Evolutionary conservation across 2,329 filamentous ascomycete genomes (phyloP).

Genomic region (Colletotrichum coccodes): DNA sequence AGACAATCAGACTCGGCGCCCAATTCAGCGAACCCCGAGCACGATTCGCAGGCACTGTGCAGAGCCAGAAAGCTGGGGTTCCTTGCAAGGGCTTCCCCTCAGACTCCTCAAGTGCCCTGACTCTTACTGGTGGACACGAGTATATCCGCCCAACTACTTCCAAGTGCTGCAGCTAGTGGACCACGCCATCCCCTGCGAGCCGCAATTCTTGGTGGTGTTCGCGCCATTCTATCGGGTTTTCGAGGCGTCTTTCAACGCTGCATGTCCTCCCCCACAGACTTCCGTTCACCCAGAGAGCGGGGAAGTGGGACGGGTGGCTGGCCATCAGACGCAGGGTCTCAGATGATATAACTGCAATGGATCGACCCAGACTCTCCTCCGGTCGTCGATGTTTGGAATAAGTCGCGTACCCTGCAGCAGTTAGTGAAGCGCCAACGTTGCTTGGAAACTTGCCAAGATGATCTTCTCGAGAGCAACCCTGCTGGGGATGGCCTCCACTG

Average conservation of each 20-base stretch:
- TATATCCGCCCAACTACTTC: not conserved
- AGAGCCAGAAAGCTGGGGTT: not conserved
- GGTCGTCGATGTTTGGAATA: not conserved
- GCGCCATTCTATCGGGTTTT: not conserved
- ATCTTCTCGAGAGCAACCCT: not conserved
- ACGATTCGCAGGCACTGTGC: not conserved
- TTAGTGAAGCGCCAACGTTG: not conserved
- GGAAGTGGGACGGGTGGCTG: not conserved
- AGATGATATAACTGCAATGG: not conserved
- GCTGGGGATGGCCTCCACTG: not conserved
- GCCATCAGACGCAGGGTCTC: not conserved
- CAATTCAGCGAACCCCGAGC: not conserved
- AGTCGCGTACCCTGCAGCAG: not conserved
- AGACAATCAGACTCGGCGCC: not conserved
- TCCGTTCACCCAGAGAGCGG: not conserved
- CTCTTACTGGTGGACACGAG: slow-evolving; percentile 13
- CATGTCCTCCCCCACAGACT: not conserved
- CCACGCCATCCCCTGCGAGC: not conserved
- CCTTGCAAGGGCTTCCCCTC: not conserved
- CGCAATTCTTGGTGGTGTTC: not conserved
- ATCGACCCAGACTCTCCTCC: too few species aligned
- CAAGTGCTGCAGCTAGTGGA: not conserved
- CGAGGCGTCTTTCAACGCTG: not conserved
- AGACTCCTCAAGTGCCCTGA: too few species aligned
- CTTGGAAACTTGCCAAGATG: not conserved